These are phyloP conservation scores for Panaeolus cyanescens DNA, from an alignment of 768 basidiomycete species.

Conservation along the genomic window DNA sequence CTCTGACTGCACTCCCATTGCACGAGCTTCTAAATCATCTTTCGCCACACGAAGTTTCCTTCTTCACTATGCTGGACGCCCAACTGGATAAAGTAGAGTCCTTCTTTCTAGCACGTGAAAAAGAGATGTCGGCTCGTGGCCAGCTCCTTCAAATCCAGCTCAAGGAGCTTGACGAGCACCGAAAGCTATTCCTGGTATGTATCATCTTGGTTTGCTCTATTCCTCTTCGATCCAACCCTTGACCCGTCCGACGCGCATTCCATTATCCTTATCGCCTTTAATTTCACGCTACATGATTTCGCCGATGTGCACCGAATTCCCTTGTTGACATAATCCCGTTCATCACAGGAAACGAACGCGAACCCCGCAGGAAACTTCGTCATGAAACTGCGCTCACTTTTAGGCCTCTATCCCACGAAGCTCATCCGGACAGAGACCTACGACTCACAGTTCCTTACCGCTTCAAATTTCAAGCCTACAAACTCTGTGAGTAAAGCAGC, in stretches of 20 bases:
- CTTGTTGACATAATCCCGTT: not conserved
- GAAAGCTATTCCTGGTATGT: slow-evolving; percentile 56
- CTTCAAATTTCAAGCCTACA: not conserved
- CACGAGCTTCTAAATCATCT: slow-evolving; percentile 55
- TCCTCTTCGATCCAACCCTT: not conserved
- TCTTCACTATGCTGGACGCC: slow-evolving; percentile 75
- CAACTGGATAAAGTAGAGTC: slow-evolving; percentile 85
- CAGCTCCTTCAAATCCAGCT: slow-evolving; percentile 66
- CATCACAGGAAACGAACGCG: not conserved
- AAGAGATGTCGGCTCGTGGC: slow-evolving; percentile 53
- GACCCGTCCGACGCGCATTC: too few relatives aligned
- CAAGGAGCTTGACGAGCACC: slow-evolving; percentile 71
- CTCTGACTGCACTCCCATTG: slow-evolving; percentile 36
- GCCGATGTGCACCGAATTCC: not conserved
- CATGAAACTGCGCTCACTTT: not conserved
- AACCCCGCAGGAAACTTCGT: not conserved
- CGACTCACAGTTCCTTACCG: not conserved
- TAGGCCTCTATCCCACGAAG: not conserved
- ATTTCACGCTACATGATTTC: not conserved
- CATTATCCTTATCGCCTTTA: not conserved
- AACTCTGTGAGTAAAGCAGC: not conserved
- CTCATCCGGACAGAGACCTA: not conserved
- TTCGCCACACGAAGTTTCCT: slow-evolving; percentile 61
- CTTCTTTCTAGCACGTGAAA: slow-evolving; percentile 78
- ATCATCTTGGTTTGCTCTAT: not conserved